Conservation (phyloP, 768 basidiomycete genomes). For the Macrolepiota dolichaula region DNA sequence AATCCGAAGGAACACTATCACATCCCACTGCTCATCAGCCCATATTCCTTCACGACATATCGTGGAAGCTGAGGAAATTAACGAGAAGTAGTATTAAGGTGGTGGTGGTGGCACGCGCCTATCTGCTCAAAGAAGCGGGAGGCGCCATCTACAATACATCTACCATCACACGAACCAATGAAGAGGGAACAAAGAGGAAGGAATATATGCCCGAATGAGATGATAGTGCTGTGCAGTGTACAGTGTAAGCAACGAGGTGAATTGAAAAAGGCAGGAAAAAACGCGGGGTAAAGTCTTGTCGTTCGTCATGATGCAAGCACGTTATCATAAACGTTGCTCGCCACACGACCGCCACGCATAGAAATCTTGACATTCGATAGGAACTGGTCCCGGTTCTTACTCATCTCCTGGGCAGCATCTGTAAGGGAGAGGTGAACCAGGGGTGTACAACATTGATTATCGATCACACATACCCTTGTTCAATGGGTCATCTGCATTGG, state of each 20-base stretch:
- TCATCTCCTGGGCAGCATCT: slow-evolving; percentile 97
- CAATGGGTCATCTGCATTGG: slow-evolving; percentile 96
- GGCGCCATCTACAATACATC: slow-evolving; percentile 31
- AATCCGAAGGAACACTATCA: slow-evolving; percentile 84
- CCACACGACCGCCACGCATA: slow-evolving; percentile 79
- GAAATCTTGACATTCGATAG: slow-evolving; percentile 79
- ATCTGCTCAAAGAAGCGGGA: slow-evolving; percentile 12
- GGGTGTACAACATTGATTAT: neutral
- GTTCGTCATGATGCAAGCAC: slow-evolving; percentile 50
- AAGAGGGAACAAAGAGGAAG: slow-evolving; percentile 26
- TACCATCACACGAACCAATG: slow-evolving; percentile 24
- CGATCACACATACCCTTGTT: slow-evolving; percentile 77
- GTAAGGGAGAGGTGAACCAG: slow-evolving; percentile 16
- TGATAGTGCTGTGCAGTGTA: slow-evolving; percentile 18
- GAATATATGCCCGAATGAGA: slow-evolving; percentile 27
- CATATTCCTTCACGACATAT: slow-evolving; percentile 90
- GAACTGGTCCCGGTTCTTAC: slow-evolving; percentile 84
- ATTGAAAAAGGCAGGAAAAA: slow-evolving; percentile 17
- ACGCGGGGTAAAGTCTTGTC: slow-evolving; percentile 12
- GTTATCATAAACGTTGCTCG: slow-evolving; percentile 75
- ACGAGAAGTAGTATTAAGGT: neutral
- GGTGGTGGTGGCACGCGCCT: slow-evolving; percentile 7
- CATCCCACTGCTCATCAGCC: slow-evolving; percentile 88
- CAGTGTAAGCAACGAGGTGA: slow-evolving; percentile 22
- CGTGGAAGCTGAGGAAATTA: slow-evolving; percentile 63